Conservation (phyloP, 306 rosid species). For the Fagus sylvatica region DNA sequence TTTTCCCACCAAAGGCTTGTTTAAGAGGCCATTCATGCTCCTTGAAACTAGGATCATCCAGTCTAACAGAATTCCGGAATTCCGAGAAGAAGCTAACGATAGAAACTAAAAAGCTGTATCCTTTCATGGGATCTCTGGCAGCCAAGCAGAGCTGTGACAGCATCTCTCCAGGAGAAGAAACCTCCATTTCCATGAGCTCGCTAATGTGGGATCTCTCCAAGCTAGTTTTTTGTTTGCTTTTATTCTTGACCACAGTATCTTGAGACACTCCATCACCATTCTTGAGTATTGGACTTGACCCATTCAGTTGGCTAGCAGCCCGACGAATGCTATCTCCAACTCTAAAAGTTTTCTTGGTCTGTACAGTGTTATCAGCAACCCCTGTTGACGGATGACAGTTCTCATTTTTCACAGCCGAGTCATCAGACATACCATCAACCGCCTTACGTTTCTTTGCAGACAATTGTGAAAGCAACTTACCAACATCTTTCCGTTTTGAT, state of each 20-base stretch:
- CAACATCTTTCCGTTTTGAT: constrained; percentile 29
- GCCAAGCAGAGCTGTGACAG: constrained; percentile 46
- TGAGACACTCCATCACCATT: constrained; percentile 21
- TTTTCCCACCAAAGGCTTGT: constrained; percentile 37
- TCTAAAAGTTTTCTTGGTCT: constrained; percentile 31
- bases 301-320: constrained; percentile 49
- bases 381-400: background rate
- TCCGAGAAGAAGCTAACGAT: constrained; percentile 42
- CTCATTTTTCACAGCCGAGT: constrained; percentile 8
- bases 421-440: constrained; percentile 25
- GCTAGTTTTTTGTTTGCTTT: constrained; percentile 8
- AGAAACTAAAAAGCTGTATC: constrained; percentile 18
- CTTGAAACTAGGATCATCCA: constrained; percentile 22
- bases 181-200: constrained; percentile 21
- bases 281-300: constrained; percentile 45
- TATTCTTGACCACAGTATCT: constrained; percentile 5
- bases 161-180: constrained; percentile 44
- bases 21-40: constrained; percentile 33
- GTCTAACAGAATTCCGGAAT: constrained; percentile 43
- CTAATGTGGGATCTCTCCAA: constrained; percentile 21
- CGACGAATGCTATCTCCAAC: constrained; percentile 55
- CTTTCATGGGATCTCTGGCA: constrained; percentile 46
- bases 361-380: constrained; percentile 7
- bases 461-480: constrained; percentile 10
- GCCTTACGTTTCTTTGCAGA: constrained; percentile 43